Evolutionary conservation across 768 basidiomycete species (phyloP), one percentile per base, ranked within the genome.

Genomic region (Psilocybe sp.): DNA sequence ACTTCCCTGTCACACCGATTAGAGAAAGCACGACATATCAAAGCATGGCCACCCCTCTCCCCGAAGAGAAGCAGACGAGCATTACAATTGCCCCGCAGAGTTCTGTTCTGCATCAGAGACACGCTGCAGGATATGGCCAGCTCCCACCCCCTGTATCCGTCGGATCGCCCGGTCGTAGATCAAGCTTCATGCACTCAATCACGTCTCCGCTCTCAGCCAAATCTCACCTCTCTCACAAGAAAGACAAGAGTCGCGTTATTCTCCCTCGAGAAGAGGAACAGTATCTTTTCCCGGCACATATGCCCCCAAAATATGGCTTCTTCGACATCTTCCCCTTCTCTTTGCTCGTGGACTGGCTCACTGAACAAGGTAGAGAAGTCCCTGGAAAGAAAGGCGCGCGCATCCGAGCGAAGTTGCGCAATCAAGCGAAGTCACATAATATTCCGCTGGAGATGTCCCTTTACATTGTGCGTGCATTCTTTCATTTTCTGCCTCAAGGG

Each of bases 321-420:
- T 79, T 85, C 50, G 85, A 87, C 59, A 52, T 87, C 7, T 87
- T 85, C 67, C 85, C 86, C 14, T 84, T 88, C 64, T 85, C 86
- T 28, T 64, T 86, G 5, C 57, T 84, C 19, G 76, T 82, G 4
- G 58, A 66, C 31, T 64, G 62, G 36, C 63, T 86, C 34, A 70
- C 75, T 7, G 69, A 73, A 52, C 62, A 66, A 10, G 82, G 84
- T 0, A 70, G 64, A 47, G 67, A 77, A 13, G 57, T 85, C 19
- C 77, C 77, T 54, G 85, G 85, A n/a, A 84, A 78, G 65, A 84
- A 78, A 58, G 84, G 78, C 0, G 80, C 81, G 6, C 68, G 71
- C 42, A 47, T 80, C 18, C 69, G 80, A 39, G 84, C 84, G 9
- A 74, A 69, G 60, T 64, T 81, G 62, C 65, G 66, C 47, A 68